phyloP scores from a whole-genome alignment of 345 rosid genomes.

The Eucalyptus leucophloia region DNA sequence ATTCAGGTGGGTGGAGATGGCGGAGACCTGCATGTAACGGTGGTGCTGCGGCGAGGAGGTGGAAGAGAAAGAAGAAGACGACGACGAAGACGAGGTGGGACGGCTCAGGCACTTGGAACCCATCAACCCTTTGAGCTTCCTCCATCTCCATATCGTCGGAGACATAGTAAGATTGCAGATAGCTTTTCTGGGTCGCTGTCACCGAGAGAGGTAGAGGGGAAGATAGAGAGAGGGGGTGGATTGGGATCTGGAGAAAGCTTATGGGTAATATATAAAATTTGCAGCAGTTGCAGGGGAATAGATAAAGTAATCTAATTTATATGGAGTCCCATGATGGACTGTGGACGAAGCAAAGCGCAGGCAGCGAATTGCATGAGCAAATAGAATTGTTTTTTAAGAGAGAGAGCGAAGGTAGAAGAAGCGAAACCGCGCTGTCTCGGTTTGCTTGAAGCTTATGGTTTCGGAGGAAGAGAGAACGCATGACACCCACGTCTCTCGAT shows the following conservation, averaged over 20 bases:
- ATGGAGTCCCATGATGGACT: neutral
- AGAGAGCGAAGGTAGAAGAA: neutral
- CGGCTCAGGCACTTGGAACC: slow-evolving; percentile 4
- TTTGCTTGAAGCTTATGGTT: neutral
- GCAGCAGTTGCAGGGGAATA: neutral
- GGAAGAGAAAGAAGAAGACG: neutral
- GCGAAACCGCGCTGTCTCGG: neutral
- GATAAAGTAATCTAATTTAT: neutral
- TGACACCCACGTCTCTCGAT: neutral
- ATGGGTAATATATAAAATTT: neutral
- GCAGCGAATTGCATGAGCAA: neutral
- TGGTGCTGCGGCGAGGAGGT: neutral
- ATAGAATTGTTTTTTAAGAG: neutral
- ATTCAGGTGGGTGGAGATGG: slow-evolving; percentile 28
- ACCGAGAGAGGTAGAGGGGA: no score
- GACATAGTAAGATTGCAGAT: neutral
- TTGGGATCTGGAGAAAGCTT: neutral
- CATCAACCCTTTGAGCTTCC: slow-evolving; percentile 26
- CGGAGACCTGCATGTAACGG: neutral
- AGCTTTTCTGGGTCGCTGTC: neutral
- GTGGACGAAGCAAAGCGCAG: neutral
- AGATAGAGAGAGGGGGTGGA: neutral
- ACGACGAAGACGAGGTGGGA: neutral
- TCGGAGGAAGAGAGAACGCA: neutral
- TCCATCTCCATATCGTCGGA: slow-evolving; percentile 61